These are phyloP conservation scores for Phytopythium sindhum DNA, from an alignment of 352 stramenopile genomes.

Conservation along the genomic window DNA sequence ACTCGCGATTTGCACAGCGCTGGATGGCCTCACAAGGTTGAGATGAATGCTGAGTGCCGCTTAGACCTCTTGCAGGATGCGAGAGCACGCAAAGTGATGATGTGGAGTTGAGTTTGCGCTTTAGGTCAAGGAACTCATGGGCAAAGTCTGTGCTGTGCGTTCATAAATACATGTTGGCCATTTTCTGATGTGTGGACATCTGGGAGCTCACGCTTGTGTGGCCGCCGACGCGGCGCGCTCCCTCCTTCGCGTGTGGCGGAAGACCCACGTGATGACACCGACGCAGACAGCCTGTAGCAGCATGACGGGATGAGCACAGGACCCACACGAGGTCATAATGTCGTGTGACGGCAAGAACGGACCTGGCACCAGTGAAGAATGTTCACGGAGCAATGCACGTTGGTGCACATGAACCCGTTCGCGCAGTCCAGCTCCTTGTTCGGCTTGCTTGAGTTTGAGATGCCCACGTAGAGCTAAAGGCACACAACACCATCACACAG, in stretches of 20 bases:
- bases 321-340: too few species aligned
- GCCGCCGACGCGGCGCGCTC: background rate
- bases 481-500: background rate
- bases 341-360: background rate
- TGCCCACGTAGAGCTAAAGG: constrained; percentile 20
- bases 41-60: too few species aligned
- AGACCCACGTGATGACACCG: constrained; percentile 35
- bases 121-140: too few species aligned
- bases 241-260: constrained; percentile 38
- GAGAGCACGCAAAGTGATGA: too few species aligned
- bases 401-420: constrained; percentile 17
- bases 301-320: background rate
- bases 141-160: too few species aligned
- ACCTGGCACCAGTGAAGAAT: constrained; percentile 24
- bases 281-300: constrained; percentile 27
- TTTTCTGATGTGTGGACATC: background rate
- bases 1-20: background rate
- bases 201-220: background rate
- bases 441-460: constrained; percentile 9
- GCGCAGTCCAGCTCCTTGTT: constrained; percentile 21
- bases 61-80: too few species aligned
- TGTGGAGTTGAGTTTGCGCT: too few species aligned
- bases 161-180: too few species aligned
- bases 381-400: constrained; percentile 19
- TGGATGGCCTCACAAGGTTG: background rate